Evolutionary conservation across 2,329 filamentous ascomycete species (phyloP).

Genomic region (Claviceps maximensis): DNA sequence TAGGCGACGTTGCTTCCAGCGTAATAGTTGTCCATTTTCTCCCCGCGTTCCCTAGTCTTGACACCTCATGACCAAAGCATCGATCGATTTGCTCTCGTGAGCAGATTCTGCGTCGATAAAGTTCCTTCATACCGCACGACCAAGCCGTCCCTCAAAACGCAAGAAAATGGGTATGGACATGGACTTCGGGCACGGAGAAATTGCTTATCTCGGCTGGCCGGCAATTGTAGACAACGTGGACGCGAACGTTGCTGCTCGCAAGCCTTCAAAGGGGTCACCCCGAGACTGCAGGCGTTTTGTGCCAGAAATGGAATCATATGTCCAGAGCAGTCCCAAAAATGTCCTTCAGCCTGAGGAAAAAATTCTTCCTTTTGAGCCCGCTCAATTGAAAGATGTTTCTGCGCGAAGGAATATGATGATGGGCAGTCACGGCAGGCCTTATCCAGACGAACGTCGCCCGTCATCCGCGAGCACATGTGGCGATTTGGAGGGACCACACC

Average conservation of each 20-base stretch:
- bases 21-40: not conserved
- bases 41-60: not conserved
- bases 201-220: not conserved
- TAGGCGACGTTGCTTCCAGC: not conserved
- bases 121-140: not conserved
- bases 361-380: not conserved
- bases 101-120: not conserved
- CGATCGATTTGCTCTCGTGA: too few species aligned
- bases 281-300: not conserved
- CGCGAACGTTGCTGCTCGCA: not conserved
- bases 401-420: not conserved
- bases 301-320: not conserved
- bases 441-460: not conserved
- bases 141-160: not conserved
- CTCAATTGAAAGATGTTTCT: not conserved
- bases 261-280: not conserved
- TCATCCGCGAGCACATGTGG: constrained; percentile 16
- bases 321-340: not conserved
- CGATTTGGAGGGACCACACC: constrained; percentile 18
- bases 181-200: not conserved
- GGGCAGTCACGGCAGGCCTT: not conserved
- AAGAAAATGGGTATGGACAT: not conserved
- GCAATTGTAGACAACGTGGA: not conserved
- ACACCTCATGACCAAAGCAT: not conserved
- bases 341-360: not conserved